These are phyloP conservation scores for Sicyos edulis DNA, from an alignment of 306 rosid species.

Conservation along the genomic window DNA sequence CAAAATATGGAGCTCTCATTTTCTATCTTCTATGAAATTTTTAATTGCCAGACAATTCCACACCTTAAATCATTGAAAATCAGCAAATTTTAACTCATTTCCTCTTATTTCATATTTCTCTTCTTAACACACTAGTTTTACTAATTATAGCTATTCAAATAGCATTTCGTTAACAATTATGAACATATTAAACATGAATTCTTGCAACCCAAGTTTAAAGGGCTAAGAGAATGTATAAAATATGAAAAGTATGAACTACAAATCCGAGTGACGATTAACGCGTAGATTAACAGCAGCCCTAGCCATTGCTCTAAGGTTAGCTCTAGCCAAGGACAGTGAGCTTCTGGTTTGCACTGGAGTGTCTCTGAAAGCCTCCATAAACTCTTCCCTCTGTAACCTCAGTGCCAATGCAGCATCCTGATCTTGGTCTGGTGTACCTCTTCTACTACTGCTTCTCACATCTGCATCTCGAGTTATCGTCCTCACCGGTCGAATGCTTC, in stretches of 20 bases:
- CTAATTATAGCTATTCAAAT: no score
- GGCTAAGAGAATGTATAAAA: no score
- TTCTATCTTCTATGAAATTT: no score
- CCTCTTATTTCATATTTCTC: no score
- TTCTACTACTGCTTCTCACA: conserved; percentile 27
- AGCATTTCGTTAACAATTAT: no score
- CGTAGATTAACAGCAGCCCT: conserved; percentile 47
- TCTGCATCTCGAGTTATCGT: conserved; percentile 14
- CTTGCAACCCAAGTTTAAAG: no score
- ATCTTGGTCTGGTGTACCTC: conserved; percentile 51
- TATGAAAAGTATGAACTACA: neutral
- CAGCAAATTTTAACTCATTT: no score
- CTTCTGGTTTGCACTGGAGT: conserved; percentile 32
- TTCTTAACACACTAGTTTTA: no score
- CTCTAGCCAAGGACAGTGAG: conserved; percentile 40
- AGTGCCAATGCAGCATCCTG: conserved; percentile 82
- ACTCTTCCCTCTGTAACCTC: conserved; percentile 86
- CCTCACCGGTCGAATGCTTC: conserved; percentile 21
- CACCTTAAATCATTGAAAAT: no score
- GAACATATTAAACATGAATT: no score
- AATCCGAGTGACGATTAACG: conserved; percentile 26
- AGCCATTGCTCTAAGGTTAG: conserved; percentile 65
- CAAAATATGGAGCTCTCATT: no score
- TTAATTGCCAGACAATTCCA: no score
- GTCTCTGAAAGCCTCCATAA: conserved; percentile 52